Conservation (phyloP, 306 rosid genomes). For the Lathyrus oleraceus region DNA sequence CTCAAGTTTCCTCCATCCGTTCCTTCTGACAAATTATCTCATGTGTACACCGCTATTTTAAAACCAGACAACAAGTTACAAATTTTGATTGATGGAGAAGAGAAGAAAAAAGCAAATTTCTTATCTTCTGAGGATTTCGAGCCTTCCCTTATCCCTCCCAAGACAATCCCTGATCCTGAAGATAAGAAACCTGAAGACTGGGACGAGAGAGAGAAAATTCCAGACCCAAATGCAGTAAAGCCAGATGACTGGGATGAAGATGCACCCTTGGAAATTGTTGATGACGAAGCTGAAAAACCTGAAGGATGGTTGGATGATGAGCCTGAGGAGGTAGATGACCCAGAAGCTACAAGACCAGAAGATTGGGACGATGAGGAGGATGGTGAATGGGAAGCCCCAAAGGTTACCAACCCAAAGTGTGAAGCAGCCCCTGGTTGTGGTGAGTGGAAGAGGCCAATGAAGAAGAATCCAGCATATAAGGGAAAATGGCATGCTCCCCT, state of each 20-base stretch:
- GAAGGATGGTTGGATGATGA: conserved; percentile 98
- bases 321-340: conserved; percentile 91
- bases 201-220: conserved; percentile 93
- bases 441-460: conserved; percentile 91
- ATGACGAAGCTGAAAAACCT: conserved; percentile 91
- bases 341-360: conserved; percentile 88
- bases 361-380: conserved; percentile 98
- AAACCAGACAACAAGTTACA: conserved; percentile 54
- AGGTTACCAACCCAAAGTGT: conserved; percentile 72
- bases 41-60: conserved; percentile 84
- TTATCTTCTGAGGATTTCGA: conserved; percentile 82
- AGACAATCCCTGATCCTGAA: conserved; percentile 87
- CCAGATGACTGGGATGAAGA: conserved; percentile 99
- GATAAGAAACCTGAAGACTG: conserved; percentile 97
- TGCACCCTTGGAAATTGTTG: conserved; percentile 86
- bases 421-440: conserved; percentile 87
- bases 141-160: conserved; percentile 81
- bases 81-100: conserved; percentile 58
- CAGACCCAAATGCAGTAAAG: conserved; percentile 83
- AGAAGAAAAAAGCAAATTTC: conserved; percentile 56
- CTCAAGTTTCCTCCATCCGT: conserved; percentile 84
- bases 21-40: conserved; percentile 84
- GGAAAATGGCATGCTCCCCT: conserved; percentile 95
- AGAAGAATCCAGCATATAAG: conserved; percentile 86
- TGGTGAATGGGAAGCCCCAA: conserved; percentile 95